Evolutionary conservation across 176 grass and related monocot species (phyloP).

Genomic region (Musa beccarii): DNA sequence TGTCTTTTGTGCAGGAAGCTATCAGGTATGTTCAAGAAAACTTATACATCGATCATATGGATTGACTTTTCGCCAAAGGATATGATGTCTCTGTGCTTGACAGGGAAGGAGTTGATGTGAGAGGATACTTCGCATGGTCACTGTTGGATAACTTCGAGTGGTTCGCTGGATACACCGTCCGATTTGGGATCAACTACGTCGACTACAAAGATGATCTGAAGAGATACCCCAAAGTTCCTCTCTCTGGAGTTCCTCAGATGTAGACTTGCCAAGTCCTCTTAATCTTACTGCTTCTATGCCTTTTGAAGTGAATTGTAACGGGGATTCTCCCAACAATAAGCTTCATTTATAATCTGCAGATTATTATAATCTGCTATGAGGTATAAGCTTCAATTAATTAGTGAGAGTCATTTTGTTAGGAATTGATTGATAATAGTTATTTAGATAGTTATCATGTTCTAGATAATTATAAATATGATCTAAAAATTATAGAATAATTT

Average conservation of each 20-base stretch:
- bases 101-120: conserved; percentile 18
- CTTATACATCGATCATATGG: neutral
- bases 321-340: no score
- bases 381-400: no score
- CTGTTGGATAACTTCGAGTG: conserved; percentile 18
- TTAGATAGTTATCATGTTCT: no score
- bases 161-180: neutral
- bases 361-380: no score
- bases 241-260: neutral
- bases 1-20: conserved; percentile 26
- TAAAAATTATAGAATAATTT: no score
- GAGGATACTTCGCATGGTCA: conserved; percentile 25
- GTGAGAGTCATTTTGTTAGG: no score
- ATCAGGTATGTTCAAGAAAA: conserved; percentile 33
- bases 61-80: neutral
- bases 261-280: no score
- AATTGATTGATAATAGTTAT: no score
- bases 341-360: no score
- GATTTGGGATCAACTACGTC: conserved; percentile 14
- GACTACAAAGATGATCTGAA: conserved; percentile 6
- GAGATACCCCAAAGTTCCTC: conserved; percentile 14
- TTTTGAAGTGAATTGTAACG: no score
- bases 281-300: neutral
- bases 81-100: neutral
- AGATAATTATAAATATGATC: no score